phyloP scores from a whole-genome alignment of 1,139 yeast species.

The Diutina rugosa region DNA sequence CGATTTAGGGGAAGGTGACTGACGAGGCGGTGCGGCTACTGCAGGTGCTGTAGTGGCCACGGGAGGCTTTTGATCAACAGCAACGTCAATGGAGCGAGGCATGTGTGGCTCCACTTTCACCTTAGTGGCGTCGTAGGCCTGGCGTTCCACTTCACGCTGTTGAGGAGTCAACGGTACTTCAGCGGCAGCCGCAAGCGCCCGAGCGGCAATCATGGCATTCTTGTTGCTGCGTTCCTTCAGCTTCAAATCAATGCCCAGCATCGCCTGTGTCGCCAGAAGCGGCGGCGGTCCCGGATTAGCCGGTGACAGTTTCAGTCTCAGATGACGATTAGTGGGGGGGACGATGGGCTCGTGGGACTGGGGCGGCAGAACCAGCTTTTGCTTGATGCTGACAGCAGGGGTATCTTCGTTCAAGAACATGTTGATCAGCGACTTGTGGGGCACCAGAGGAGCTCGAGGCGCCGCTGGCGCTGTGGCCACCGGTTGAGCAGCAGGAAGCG shows the following conservation, averaged over 20 bases:
- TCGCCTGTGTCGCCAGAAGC: conserved; percentile 1
- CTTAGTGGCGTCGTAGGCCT: background rate
- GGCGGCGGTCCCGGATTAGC: background rate
- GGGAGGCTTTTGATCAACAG: too few species aligned
- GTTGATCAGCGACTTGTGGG: background rate
- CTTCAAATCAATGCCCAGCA: conserved; percentile 23
- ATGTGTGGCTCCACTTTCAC: background rate
- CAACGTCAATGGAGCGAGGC: background rate
- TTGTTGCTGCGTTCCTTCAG: conserved; percentile 23
- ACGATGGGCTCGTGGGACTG: background rate
- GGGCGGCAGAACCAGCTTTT: background rate
- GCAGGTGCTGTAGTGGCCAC: background rate
- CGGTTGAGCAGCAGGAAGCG: background rate
- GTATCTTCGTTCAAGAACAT: background rate
- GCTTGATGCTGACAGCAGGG: background rate
- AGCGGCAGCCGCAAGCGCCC: conserved; percentile 62
- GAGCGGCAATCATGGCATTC: conserved; percentile 56
- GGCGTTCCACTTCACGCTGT: background rate
- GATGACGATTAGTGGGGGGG: background rate
- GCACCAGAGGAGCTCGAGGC: background rate
- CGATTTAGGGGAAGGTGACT: background rate
- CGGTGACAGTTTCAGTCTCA: background rate
- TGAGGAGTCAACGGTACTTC: conserved; percentile 41
- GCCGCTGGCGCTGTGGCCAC: background rate
- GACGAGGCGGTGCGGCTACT: background rate